Base-by-base conservation (phyloP, 1,284 basidiomycete genomes). In the Cryptococcus maquisensis region DNA sequence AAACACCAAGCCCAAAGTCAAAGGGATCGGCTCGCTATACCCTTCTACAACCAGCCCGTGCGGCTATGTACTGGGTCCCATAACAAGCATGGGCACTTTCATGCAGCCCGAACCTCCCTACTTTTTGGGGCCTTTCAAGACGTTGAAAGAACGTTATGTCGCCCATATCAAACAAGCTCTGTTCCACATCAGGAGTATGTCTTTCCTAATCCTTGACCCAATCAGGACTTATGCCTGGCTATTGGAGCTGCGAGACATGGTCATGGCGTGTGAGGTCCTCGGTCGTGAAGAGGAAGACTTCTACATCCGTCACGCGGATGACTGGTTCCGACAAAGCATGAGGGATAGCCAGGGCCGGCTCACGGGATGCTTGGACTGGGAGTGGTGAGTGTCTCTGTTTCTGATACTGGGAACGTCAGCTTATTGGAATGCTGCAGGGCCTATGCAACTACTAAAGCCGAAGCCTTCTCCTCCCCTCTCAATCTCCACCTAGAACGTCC, bases 291-390 rank as follows among this genome's bases (percentile, higher is more conserved):
- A 49, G 5, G 38, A 47, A 6, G 38, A 26, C 1, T 67, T 65
- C 46, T 74, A 55, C 41, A 55, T 73, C 42, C 67, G 64, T 54
- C 71, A 73, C 49, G 65, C 57, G 57, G 69, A 75, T 49, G 67
- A 70, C 42, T 72, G 70, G 49, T 65, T 63, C 4, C 66, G 70
- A 50, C 63, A 71, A 28, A 60, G 65, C 18, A 56, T 75, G 47
- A 59, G 66, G n/a, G 66, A 72, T 51, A 56, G 62, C 6, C 57
- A 61, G 7, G 54, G 59, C 36, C 57, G 63, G 43, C 64, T 72
- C 46, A 47, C 56, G 2, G 63, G 63, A 12, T 57, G 72, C 37
- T 62, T 74, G 20, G 70, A 74, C 56, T 73, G 70, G 67, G 67
- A 75, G 47, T 68, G 69, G 67, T 60, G 23, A 46, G 59, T 50